Base-by-base conservation (phyloP, 2,329 filamentous ascomycete species). In the Sporothrix euskadiensis region DNA sequence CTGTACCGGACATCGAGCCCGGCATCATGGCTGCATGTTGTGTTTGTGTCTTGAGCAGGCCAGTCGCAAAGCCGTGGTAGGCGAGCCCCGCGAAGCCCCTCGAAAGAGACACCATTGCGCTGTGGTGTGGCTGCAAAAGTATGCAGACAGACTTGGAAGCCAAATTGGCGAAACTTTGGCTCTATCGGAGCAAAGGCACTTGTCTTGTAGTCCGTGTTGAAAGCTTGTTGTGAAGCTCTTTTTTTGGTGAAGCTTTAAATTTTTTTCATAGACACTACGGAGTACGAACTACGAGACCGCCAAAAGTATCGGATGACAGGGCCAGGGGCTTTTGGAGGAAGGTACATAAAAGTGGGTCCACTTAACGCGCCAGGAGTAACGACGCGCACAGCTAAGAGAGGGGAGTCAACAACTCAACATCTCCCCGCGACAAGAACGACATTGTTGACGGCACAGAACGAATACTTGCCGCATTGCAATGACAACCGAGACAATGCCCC, bases 401-500 rank as follows among this genome's bases (percentile, higher is more conserved):
- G 44, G 44, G 59, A 44, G 39, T 44, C 61, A 47, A 65, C n/a
- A 26, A 26, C 35, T 47, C n/a, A 41, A 47, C 61, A 35, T 35
- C 35, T 35, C 35, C n/a, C 39, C 6, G 9, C 12, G 44, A 49
- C 44, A 22, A 30, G 19, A 39, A 22, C 61, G 8, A 4, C n/a
- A 49, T 19, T 49, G 14, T 49, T 49, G 12, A 19, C 44, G 44
- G 14, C 44, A 49, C 44, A 19, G 14, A 12, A 49, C 12, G 14
- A 16, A 5, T 49, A 49, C 44, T 1, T 49, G 14, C 14, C 14
- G 44, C 16, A 47, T 16, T 7, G n/a, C 44, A 39, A 75, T 78
- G 74, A 79, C 81, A 78, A 78, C 79, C 30, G 78, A 75, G 16
- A 47, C 52, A 19, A 73, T 73, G 72, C 57, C 47, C 47, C 63